Evolutionary conservation across 1,284 basidiomycete genomes (phyloP).

Genomic region (Thelephora terrestris): DNA sequence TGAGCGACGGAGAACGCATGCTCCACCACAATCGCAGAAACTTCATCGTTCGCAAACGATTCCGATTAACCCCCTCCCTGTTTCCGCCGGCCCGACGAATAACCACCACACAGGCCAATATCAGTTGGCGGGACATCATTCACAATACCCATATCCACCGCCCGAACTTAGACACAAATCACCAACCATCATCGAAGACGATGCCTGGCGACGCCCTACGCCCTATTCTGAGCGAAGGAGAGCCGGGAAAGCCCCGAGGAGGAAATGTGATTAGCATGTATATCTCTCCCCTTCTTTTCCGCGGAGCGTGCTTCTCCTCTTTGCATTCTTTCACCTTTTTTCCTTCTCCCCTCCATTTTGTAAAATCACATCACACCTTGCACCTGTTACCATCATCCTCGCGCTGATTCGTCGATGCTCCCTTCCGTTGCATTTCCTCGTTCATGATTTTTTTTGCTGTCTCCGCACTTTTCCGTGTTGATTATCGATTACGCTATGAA

Average conservation of each 20-base stretch:
- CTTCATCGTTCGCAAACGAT: not conserved
- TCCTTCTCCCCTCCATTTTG: too few species aligned
- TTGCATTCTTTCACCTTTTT: too few species aligned
- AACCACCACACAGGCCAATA: not conserved
- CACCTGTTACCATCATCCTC: too few species aligned
- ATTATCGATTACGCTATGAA: too few species aligned
- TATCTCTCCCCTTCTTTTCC: not conserved
- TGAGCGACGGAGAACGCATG: not conserved
- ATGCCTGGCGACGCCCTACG: conserved; percentile 56
- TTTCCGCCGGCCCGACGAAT: not conserved
- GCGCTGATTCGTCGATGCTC: too few species aligned
- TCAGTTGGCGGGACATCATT: not conserved
- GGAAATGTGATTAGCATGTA: conserved; percentile 20
- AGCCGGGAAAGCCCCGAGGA: conserved; percentile 63
- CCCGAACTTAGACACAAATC: not conserved
- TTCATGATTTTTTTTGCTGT: too few species aligned
- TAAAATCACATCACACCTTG: too few species aligned
- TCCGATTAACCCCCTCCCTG: not conserved
- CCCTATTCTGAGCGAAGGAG: conserved; percentile 57
- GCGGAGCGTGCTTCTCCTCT: too few species aligned
- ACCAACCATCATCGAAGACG: conserved; percentile 25
- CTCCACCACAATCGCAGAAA: not conserved
- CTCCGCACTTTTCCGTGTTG: too few species aligned
- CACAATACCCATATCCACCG: not conserved
- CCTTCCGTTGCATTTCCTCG: too few species aligned